Evolutionary conservation across 768 basidiomycete species (phyloP).

Genomic region (Strobilomyces dryophilus): DNA sequence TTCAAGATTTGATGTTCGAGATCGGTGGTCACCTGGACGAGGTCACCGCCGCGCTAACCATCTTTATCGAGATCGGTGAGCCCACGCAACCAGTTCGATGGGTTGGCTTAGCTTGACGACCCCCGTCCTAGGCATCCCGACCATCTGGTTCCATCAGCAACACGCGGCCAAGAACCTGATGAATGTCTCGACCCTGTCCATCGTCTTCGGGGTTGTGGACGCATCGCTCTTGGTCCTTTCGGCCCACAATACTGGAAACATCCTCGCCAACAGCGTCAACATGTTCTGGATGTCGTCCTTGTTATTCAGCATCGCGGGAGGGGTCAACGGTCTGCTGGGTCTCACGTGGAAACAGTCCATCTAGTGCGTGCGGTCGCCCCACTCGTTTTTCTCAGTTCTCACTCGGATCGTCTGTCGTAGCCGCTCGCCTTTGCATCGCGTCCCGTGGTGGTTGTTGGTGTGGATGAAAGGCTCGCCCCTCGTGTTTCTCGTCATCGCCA

Average conservation of each 20-base stretch:
- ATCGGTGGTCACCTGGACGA: conserved; percentile 50
- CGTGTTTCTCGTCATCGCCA: conserved; percentile 77
- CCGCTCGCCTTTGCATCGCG: conserved; percentile 48
- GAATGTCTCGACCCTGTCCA: conserved; percentile 51
- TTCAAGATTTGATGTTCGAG: conserved; percentile 44
- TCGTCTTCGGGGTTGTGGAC: conserved; percentile 50
- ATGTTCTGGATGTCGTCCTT: conserved; percentile 52
- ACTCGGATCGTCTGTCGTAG: conserved; percentile 11
- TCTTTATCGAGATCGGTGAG: conserved; percentile 51
- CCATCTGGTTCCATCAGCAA: conserved; percentile 49
- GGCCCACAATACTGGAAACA: conserved; percentile 24
- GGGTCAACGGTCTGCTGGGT: conserved; percentile 48
- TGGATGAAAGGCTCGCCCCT: conserved; percentile 85
- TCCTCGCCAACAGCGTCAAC: conserved; percentile 33
- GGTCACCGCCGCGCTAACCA: conserved; percentile 41
- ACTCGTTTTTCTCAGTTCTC: neutral
- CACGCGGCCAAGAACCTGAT: conserved; percentile 44
- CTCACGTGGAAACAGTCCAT: conserved; percentile 44
- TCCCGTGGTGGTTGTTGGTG: conserved; percentile 56
- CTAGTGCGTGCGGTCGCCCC: too few species aligned
- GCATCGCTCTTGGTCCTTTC: conserved; percentile 47
- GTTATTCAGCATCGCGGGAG: conserved; percentile 49
- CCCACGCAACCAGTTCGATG: neutral
- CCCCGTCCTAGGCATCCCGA: conserved; percentile 40
- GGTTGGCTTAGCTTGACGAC: neutral